Base-by-base conservation (phyloP, 2,329 filamentous ascomycete species). In the Plenodomus lindquistii region DNA sequence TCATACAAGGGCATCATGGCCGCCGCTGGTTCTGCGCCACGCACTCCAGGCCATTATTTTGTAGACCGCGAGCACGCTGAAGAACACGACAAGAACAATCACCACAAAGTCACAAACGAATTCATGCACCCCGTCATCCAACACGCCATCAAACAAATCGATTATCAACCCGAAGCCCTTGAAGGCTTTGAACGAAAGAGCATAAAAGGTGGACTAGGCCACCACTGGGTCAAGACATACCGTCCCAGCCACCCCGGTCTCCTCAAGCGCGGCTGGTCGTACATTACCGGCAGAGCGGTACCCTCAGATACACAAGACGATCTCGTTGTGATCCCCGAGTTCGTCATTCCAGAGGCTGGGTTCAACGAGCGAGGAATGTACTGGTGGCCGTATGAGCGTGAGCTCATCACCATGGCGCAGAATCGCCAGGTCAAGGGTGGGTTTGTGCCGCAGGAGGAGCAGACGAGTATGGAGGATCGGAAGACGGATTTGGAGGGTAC, bases 1-100 rank as follows among this genome's bases (percentile, higher is more conserved):
- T 15, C 46, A 52, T 29, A 54, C 45, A 10, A 60, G 54, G 21
- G 40, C 27, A 20, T 7, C 10, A 18, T 54, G 55, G 21, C 19
- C 17, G 21, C 34, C 35, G 16, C 38, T 40, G 20, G 50, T 49
- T 38, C 52, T 45, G 37, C 20, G 34, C 8, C 52, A 42, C 39
- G 40, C 19, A 42, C 45, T 5, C 45, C 45, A 19, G 44, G 44
- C 15, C 37, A 46, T 16, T 46, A 46, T 24, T 43, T 43, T 31
- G 15, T 43, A 5, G 29, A 43, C 13, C 16, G 18, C 10, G 35
- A 37, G 16, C 35, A 37, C 13, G 16, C 16, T 15, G 15, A 17
- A 18, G 20, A 43, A n/a, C 21, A 29, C 34, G 20, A 37, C 34
- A 22, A 37, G 19, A 27, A 44, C 20, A 18, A 40, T 15, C 37